Evolutionary conservation across 768 basidiomycete genomes (phyloP).

Genomic region (Collybia nuda): DNA sequence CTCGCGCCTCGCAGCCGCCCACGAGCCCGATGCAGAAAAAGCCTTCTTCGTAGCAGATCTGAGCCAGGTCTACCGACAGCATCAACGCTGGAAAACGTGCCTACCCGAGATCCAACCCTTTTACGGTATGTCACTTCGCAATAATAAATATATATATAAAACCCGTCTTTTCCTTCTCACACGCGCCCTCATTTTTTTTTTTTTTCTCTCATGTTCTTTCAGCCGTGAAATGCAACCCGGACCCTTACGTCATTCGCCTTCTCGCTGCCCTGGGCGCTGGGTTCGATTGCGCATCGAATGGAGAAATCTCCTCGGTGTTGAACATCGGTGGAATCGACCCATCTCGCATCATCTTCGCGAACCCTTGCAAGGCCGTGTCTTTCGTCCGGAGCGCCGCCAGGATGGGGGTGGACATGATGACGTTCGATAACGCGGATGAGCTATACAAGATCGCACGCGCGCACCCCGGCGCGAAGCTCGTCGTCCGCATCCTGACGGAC

Average conservation of each 20-base stretch:
- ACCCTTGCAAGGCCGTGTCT: slow-evolving; percentile 96
- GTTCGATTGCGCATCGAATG: slow-evolving; percentile 96
- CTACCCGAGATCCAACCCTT: slow-evolving; percentile 90
- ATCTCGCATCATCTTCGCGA: slow-evolving; percentile 91
- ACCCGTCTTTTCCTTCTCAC: slow-evolving; percentile 4
- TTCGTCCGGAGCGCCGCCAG: slow-evolving; percentile 87
- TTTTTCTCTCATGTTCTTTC: slow-evolving; percentile 16
- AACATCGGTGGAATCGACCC: slow-evolving; percentile 73
- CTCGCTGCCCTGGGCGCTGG: slow-evolving; percentile 88
- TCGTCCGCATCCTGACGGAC: slow-evolving; percentile 96
- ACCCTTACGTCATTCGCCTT: slow-evolving; percentile 89
- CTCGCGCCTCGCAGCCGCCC: slow-evolving; percentile 44
- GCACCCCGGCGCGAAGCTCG: slow-evolving; percentile 81
- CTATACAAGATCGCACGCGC: slow-evolving; percentile 86
- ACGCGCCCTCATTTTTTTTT: slow-evolving; percentile 14
- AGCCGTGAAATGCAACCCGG: slow-evolving; percentile 99
- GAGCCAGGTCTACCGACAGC: slow-evolving; percentile 81
- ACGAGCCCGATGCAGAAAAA: slow-evolving; percentile 77
- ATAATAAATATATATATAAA: too few relatives aligned
- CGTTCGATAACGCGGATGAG: slow-evolving; percentile 98
- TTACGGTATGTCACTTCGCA: slow-evolving; percentile 66
- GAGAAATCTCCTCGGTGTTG: slow-evolving; percentile 85
- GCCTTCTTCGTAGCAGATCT: slow-evolving; percentile 98
- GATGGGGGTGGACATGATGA: slow-evolving; percentile 87
- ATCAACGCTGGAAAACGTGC: slow-evolving; percentile 74